These are phyloP conservation scores for Nicotiana sylvestris DNA, from an alignment of 257 asterid genomes.

Conservation along the genomic window DNA sequence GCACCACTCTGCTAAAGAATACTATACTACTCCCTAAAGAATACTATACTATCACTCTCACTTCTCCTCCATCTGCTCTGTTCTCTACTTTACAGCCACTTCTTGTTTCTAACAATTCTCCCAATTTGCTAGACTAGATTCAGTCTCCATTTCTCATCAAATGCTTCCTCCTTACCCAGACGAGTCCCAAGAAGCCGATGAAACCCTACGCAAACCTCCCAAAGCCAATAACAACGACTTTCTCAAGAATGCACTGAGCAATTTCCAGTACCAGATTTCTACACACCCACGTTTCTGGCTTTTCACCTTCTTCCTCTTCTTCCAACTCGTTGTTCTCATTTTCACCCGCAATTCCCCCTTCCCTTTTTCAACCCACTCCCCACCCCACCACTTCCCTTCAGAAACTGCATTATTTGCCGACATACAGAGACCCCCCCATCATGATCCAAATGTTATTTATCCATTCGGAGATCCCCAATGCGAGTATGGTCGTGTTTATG, in stretches of 20 bases:
- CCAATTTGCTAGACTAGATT: neutral
- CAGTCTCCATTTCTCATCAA: neutral
- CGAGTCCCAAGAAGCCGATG: neutral
- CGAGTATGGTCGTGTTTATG: constrained; percentile 66
- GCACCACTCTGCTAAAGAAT: neutral
- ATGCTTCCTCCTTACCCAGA: constrained; percentile 5
- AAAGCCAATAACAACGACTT: constrained; percentile 12
- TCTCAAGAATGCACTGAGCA: constrained; percentile 16
- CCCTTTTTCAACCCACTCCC: constrained; percentile 20
- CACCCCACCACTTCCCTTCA: constrained; percentile 16
- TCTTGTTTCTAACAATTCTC: neutral
- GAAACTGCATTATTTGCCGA: constrained; percentile 1
- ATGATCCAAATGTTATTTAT: neutral
- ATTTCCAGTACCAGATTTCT: constrained; percentile 33
- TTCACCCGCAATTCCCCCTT: constrained; percentile 42
- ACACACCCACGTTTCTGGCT: constrained; percentile 64
- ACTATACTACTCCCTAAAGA: too few species aligned
- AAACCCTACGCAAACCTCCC: constrained; percentile 11
- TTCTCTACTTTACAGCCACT: neutral
- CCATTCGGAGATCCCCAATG: constrained; percentile 39
- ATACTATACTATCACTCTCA: neutral
- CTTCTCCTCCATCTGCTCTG: neutral
- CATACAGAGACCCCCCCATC: neutral
- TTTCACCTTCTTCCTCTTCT: constrained; percentile 53
- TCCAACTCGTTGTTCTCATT: constrained; percentile 47